phyloP scores from a whole-genome alignment of 2,329 filamentous ascomycete species.

The Beauveria varroae region DNA sequence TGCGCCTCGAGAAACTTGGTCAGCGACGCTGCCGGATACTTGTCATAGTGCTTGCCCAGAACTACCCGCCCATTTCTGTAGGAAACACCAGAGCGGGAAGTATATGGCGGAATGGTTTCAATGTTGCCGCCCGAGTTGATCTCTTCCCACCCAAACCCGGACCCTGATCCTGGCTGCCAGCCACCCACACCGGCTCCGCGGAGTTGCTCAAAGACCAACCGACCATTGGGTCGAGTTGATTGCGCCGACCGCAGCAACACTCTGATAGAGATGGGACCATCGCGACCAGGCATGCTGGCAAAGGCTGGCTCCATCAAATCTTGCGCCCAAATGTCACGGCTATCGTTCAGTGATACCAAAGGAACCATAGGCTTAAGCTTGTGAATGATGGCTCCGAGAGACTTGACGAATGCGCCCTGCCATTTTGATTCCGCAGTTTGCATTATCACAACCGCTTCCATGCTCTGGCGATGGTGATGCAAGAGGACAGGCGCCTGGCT shows the following conservation, averaged over 20 bases:
- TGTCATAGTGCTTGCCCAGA: constrained; percentile 12
- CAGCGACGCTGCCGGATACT: constrained; percentile 14
- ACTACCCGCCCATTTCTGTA: neutral
- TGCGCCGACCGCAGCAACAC: constrained; percentile 20
- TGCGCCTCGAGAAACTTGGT: constrained; percentile 21
- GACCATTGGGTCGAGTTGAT: neutral
- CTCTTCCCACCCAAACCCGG: constrained; percentile 13
- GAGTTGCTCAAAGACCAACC: neutral
- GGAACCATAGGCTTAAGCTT: neutral
- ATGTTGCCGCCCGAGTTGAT: constrained; percentile 21
- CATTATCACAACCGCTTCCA: neutral
- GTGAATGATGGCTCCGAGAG: neutral
- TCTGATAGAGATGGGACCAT: constrained; percentile 21
- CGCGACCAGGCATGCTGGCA: constrained; percentile 25
- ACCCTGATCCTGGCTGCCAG: constrained; percentile 17
- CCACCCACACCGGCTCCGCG: constrained; percentile 19
- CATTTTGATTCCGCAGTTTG: neutral
- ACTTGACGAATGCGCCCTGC: neutral
- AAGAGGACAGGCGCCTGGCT: constrained; percentile 7
- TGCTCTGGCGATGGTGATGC: constrained; percentile 9
- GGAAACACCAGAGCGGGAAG: neutral
- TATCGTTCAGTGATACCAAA: neutral
- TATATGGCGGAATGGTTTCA: constrained; percentile 24
- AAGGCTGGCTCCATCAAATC: constrained; percentile 29
- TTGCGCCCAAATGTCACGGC: constrained; percentile 26